Evolutionary conservation across 352 stramenopile genomes (phyloP).

Genomic region (Globisporangium rhizosaccharum): DNA sequence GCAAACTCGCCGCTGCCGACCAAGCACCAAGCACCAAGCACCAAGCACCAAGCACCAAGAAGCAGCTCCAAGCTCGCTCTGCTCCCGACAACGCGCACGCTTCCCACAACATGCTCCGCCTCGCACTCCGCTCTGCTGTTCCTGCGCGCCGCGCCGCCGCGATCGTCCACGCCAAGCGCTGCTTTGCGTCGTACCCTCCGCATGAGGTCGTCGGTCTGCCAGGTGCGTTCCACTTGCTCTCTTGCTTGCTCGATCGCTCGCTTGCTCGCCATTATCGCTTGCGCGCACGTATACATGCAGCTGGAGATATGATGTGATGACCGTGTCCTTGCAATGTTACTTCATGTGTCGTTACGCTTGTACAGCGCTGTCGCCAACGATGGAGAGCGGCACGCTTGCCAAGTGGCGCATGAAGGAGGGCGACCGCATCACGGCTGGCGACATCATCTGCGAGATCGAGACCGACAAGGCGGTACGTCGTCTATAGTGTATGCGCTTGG

Average conservation of each 20-base stretch:
- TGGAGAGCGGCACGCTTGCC: conserved; percentile 95
- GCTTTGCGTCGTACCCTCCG: conserved; percentile 66
- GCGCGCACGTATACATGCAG: no score
- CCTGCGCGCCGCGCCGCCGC: conserved; percentile 32
- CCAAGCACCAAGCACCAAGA: conserved; percentile 11
- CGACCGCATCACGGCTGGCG: conserved; percentile 88
- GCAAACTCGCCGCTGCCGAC: not conserved
- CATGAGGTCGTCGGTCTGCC: conserved; percentile 80
- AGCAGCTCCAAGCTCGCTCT: no score
- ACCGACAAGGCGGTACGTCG: conserved; percentile 95
- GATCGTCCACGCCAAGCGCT: conserved; percentile 24
- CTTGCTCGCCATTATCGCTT: not conserved
- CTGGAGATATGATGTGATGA: no score
- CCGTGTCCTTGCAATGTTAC: no score
- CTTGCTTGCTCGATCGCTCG: not conserved
- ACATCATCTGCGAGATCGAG: conserved; percentile 97
- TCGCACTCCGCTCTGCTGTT: conserved; percentile 44
- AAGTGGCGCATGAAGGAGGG: conserved; percentile 94
- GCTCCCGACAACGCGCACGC: no score
- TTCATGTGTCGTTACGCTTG: no score
- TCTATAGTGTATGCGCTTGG: not conserved
- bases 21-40: conserved; percentile 44
- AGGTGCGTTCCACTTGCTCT: conserved; percentile 25
- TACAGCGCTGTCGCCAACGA: conserved; percentile 94
- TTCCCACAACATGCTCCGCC: conserved; percentile 43